These are phyloP conservation scores for Aspergillus hancockii DNA, from an alignment of 495 filamentous ascomycete genomes.

Conservation along the genomic window DNA sequence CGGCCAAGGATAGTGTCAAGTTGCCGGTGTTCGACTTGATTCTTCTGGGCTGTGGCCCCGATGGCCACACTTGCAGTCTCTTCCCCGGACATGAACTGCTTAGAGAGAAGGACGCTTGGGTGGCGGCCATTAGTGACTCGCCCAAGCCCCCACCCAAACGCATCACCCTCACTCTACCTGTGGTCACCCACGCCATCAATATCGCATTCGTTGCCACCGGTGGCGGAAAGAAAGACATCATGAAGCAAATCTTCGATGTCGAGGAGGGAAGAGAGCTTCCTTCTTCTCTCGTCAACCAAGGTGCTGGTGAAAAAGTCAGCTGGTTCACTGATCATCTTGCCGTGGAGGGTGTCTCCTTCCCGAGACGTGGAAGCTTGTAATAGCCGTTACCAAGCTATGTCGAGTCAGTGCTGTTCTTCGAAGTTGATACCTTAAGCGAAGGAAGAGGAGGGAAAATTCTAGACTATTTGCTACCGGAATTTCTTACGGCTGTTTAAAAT, in stretches of 20 bases:
- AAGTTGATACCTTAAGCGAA: neutral
- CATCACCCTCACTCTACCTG: constrained; percentile 89
- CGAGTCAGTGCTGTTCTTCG: neutral
- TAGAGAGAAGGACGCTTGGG: constrained; percentile 89
- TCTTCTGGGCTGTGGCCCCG: constrained; percentile 88
- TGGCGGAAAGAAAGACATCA: constrained; percentile 80
- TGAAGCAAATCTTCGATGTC: constrained; percentile 86
- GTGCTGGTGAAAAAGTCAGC: constrained; percentile 78
- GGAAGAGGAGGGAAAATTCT: neutral
- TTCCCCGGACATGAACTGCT: constrained; percentile 89
- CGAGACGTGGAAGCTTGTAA: constrained; percentile 61
- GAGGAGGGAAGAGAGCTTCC: constrained; percentile 76
- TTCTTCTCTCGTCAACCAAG: constrained; percentile 82
- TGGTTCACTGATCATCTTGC: constrained; percentile 92
- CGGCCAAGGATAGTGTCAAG: constrained; percentile 82
- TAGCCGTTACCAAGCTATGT: constrained; percentile 1
- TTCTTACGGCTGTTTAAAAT: neutral
- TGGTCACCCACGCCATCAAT: constrained; percentile 77
- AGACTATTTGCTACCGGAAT: neutral
- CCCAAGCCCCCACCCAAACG: constrained; percentile 91
- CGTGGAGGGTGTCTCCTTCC: constrained; percentile 79
- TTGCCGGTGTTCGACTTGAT: constrained; percentile 93
- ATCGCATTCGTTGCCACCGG: constrained; percentile 93
- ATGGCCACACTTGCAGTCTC: constrained; percentile 95
- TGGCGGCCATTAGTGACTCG: constrained; percentile 83